A percentile compares a stretch with the other conserved stretches of the same genome.
Evolutionary conservation across 2,329 filamentous ascomycete species (phyloP).

Genomic region (Pseudogymnoascus sp.): DNA sequence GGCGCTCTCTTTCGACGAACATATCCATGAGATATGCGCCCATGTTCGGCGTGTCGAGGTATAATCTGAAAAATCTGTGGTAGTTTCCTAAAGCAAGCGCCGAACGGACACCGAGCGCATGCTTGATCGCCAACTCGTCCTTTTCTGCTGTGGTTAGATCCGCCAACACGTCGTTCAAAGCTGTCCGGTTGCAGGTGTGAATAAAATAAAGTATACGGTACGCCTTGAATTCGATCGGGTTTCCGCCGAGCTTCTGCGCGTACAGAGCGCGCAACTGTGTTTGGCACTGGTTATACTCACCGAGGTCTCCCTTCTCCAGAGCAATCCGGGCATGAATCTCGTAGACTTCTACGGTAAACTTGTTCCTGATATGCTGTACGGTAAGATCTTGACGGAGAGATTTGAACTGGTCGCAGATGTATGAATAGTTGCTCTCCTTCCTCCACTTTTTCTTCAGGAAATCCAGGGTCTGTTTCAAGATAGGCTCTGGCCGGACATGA

Average conservation of each 20-base stretch:
- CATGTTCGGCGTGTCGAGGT: conserved; percentile 91
- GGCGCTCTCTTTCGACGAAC: conserved; percentile 90
- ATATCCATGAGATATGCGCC: conserved; percentile 98
- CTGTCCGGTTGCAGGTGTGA: conserved; percentile 95
- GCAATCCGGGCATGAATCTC: conserved; percentile 97
- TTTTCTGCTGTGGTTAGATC: conserved; percentile 99
- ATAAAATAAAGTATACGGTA: conserved; percentile 99
- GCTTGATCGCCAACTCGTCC: conserved; percentile 71
- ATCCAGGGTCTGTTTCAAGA: conserved; percentile 78
- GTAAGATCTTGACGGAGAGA: conserved; percentile 96
- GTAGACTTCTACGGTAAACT: conserved; percentile 93
- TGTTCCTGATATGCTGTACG: conserved; percentile 92
- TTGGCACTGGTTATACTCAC: conserved; percentile 99
- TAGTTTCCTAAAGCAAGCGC: conserved; percentile 91
- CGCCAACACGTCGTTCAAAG: conserved; percentile 95
- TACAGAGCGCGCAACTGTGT: conserved; percentile 93
- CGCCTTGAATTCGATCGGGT: conserved; percentile 92
- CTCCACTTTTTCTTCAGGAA: conserved; percentile 92
- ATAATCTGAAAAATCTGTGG: conserved; percentile 95
- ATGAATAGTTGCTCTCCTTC: conserved; percentile 86
- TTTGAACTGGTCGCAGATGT: conserved; percentile 99
- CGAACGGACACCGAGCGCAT: conserved; percentile 85
- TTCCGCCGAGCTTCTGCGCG: conserved; percentile 75
- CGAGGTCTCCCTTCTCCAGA: conserved; percentile 94
- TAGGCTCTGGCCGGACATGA: conserved; percentile 72